phyloP scores from a whole-genome alignment of 2,329 filamentous ascomycete genomes.

The Pseudogymnoascus sp. region DNA sequence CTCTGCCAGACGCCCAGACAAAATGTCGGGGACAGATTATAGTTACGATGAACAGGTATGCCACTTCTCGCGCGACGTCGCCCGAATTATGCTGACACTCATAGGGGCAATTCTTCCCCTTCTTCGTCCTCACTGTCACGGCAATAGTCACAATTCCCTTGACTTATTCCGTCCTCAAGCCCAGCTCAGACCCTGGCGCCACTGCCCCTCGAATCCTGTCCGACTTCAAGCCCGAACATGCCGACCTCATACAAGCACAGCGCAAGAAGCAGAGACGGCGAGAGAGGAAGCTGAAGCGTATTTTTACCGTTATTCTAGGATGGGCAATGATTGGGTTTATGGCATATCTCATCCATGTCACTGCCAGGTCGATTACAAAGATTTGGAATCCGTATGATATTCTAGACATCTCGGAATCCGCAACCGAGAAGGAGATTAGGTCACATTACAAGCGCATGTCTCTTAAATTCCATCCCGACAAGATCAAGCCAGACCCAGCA shows the following conservation, averaged over 20 bases:
- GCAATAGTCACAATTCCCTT: conserved; percentile 82
- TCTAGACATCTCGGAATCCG: conserved; percentile 75
- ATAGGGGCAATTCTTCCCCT: conserved; percentile 94
- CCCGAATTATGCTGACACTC: conserved; percentile 14
- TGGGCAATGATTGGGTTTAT: conserved; percentile 84
- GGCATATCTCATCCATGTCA: conserved; percentile 81
- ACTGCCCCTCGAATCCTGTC: conserved; percentile 77
- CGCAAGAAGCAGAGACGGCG: conserved; percentile 82
- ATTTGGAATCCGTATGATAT: conserved; percentile 98
- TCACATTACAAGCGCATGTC: conserved; percentile 82
- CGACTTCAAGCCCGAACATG: conserved; percentile 74
- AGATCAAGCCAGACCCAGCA: conserved; percentile 70
- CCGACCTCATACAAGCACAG: conserved; percentile 72
- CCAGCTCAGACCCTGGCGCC: conserved; percentile 67
- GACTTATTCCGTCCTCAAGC: conserved; percentile 79
- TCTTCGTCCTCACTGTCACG: conserved; percentile 90
- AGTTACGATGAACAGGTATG: conserved; percentile 89
- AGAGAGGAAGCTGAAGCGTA: conserved; percentile 81
- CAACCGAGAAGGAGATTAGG: conserved; percentile 86
- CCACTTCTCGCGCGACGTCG: not conserved
- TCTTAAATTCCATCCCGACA: conserved; percentile 86
- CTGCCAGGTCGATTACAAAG: conserved; percentile 63
- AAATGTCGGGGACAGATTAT: conserved; percentile 61
- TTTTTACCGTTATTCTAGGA: conserved; percentile 65
- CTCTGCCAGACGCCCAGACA: conserved; percentile 15